A percentile compares a stretch with the other conserved stretches of the same genome.
Evolutionary conservation across 768 basidiomycete genomes (phyloP).

Genomic region (Trametes coccinea): DNA sequence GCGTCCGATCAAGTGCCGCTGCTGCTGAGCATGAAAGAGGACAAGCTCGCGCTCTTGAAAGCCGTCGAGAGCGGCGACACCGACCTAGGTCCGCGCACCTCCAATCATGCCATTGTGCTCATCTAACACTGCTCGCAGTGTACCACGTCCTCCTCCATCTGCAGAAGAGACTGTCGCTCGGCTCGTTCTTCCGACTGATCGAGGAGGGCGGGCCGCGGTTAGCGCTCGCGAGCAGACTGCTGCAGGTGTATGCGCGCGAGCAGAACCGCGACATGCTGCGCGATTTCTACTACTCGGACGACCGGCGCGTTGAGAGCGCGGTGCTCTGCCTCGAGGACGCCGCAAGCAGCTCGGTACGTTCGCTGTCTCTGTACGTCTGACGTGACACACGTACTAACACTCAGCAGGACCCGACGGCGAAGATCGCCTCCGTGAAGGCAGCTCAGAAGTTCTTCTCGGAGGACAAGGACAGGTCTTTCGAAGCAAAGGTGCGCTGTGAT

Average conservation of each 20-base stretch:
- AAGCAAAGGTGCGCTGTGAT: conserved; percentile 67
- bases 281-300: conserved; percentile 98
- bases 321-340: conserved; percentile 88
- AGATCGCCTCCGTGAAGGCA: conserved; percentile 68
- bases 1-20: conserved; percentile 93
- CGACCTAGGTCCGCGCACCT: conserved; percentile 68
- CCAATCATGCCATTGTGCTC: too few relatives aligned
- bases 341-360: conserved; percentile 53
- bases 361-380: too few relatives aligned
- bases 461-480: conserved; percentile 88
- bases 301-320: conserved; percentile 91
- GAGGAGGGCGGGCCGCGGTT: conserved; percentile 85
- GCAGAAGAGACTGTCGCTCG: conserved; percentile 78
- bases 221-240: conserved; percentile 70
- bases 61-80: conserved; percentile 95
- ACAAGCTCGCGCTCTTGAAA: conserved; percentile 81
- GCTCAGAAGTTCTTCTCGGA: conserved; percentile 95
- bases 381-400: background rate
- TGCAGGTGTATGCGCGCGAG: conserved; percentile 89
- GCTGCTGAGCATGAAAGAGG: conserved; percentile 93
- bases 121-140: conserved; percentile 48
- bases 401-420: conserved; percentile 68
- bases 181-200: conserved; percentile 91
- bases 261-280: conserved; percentile 90
- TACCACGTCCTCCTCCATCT: conserved; percentile 92